Evolutionary conservation across 2,329 filamentous ascomycete species (phyloP), one percentile per base, ranked within the genome.

Genomic region (Verticillium dahliae): DNA sequence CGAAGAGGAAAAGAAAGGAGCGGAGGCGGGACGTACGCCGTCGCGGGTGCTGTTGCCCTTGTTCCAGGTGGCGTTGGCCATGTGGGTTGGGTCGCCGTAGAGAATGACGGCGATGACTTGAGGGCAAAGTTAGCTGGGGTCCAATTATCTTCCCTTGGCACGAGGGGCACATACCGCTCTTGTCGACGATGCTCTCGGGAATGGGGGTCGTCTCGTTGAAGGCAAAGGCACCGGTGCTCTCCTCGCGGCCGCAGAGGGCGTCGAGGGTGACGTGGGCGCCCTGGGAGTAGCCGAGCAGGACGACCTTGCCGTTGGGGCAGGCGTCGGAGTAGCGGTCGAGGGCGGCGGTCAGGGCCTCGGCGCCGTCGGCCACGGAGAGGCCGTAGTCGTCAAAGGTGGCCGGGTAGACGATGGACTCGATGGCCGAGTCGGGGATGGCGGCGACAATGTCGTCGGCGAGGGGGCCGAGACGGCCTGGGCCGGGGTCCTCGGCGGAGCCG

Each of bases 251-350:
- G 64, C 77, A 79, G 54, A 79, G 67, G 7, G 70, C 68, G 39
- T 79, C 75, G 52, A 66, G 66, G 1, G 71, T 62, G 38, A 79
- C 66, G 38, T 79, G 76, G 0, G 75, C 76, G 38, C 77, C 77
- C 72, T 77, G 77, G 1, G 77, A 79, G 62, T 75, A 79, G 1
- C 76, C 77, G 55, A 79, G 57, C 35, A 79, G 65, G 4, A 75
- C 76, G 57, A 79, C 69, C 68, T 78, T 77, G 60, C 68, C 69
- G n/a, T 72, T 63, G 7, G 76, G 76, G 45, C 77, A 79, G 4
- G 67, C 67, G 35, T 67, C 57, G 64, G 67, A 65, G 62, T 79
- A 78, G 27, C 67, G 61, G 13, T 65, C 64, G 50, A 79, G 62
- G 57, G 68, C 66, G 34, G 67, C 54, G 18, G 68, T 72, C 68